Evolutionary conservation across 176 grass and related monocot species (phyloP).

Genomic region (Tillandsia leiboldiana): DNA sequence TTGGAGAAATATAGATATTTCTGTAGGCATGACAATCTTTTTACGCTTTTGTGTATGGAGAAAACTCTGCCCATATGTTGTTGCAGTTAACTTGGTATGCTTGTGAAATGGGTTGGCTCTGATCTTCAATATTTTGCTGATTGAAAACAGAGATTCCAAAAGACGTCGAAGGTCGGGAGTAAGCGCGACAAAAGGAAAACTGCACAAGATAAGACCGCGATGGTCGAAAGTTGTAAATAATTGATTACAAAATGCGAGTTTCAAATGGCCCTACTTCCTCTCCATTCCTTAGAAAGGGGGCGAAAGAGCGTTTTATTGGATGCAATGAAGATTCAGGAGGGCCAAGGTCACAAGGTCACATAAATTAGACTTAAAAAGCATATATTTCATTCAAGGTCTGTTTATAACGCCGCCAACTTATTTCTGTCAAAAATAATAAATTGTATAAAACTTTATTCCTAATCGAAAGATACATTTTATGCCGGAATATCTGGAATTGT

Average conservation of each 20-base stretch:
- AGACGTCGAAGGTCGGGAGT: neutral
- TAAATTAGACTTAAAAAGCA: neutral
- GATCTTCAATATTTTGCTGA: neutral
- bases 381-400: neutral
- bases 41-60: too few relatives aligned
- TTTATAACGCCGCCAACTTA: neutral
- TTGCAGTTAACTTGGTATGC: neutral
- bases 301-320: neutral
- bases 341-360: neutral
- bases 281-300: neutral
- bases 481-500: too few relatives aligned
- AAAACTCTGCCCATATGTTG: neutral
- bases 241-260: neutral
- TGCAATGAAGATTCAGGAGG: neutral
- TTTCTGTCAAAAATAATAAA: too few relatives aligned
- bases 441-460: too few relatives aligned
- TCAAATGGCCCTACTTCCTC: too few relatives aligned
- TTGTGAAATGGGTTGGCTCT: neutral
- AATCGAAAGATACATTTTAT: too few relatives aligned
- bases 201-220: neutral
- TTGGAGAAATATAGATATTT: neutral
- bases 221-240: slow-evolving; percentile 3
- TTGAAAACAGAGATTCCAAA: neutral
- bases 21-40: neutral
- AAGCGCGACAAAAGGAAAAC: slow-evolving; percentile 22